phyloP scores from a whole-genome alignment of 148 eudicot genomes.

The Rhododendron kiyosumense region DNA sequence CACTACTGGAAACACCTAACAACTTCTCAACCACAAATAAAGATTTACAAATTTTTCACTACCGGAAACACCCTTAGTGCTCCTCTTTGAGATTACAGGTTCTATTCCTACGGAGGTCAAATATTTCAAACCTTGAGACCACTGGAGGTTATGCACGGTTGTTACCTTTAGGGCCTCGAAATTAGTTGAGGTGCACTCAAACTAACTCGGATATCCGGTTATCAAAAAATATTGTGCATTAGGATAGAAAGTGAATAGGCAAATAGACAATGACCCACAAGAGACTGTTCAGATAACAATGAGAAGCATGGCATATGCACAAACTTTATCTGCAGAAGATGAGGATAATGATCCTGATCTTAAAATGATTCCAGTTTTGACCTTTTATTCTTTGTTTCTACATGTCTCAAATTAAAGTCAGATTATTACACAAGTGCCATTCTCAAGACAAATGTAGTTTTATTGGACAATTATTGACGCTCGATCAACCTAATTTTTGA shows the following conservation, averaged over 20 bases:
- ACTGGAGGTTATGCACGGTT: too few relatives aligned
- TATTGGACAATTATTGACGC: not conserved
- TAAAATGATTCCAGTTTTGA: not conserved
- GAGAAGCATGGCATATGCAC: not conserved
- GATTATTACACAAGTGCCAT: not conserved
- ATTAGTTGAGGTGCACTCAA: too few relatives aligned
- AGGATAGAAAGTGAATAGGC: not conserved
- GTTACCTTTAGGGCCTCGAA: too few relatives aligned
- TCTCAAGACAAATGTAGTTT: not conserved
- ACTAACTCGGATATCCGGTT: fast-evolving
- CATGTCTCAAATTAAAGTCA: not conserved
- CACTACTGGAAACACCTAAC: too few relatives aligned
- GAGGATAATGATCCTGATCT: not conserved
- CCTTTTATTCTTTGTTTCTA: not conserved
- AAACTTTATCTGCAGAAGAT: not conserved
- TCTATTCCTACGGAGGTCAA: too few relatives aligned
- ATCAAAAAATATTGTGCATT: not conserved
- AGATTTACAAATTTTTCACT: too few relatives aligned
- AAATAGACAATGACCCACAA: not conserved
- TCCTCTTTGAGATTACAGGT: too few relatives aligned
- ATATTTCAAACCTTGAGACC: too few relatives aligned
- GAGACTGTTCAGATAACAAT: not conserved
- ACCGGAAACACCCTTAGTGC: too few relatives aligned
- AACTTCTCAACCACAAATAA: too few relatives aligned
- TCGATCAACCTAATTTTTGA: not conserved